Conservation (phyloP, 2,329 filamentous ascomycete species). For the Colletotrichum spaethianum region DNA sequence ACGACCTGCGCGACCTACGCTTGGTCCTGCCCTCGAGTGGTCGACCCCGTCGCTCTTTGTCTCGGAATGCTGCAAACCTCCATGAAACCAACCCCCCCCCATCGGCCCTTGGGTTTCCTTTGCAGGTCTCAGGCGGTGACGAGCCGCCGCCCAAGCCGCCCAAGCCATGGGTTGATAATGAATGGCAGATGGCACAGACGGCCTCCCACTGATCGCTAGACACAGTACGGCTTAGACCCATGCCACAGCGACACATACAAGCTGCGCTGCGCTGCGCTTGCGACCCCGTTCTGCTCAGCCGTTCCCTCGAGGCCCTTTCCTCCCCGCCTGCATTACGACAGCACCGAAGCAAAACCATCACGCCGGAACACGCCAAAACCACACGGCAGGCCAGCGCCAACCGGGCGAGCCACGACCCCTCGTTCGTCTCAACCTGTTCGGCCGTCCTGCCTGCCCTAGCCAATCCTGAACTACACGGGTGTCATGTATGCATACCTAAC, state of each 20-base stretch:
- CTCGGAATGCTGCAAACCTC: conserved; percentile 28
- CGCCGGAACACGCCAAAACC: conserved; percentile 21
- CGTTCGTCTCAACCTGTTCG: neutral
- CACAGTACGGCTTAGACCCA: conserved; percentile 4
- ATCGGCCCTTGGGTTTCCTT: conserved; percentile 18
- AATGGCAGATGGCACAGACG: neutral
- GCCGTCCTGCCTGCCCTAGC: neutral
- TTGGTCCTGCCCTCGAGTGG: conserved; percentile 11
- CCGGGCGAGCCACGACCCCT: conserved; percentile 3
- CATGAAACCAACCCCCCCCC: neutral
- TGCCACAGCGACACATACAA: conserved; percentile 7
- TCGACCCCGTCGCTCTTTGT: conserved; percentile 19
- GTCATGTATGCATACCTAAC: neutral
- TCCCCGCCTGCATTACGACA: conserved; percentile 17
- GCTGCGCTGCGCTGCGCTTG: too few relatives aligned
- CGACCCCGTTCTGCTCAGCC: conserved; percentile 21
- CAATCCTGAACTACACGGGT: neutral
- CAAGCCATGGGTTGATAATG: neutral
- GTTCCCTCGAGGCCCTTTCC: conserved; percentile 7
- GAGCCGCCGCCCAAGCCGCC: neutral
- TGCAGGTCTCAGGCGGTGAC: conserved; percentile 15
- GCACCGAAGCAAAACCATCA: conserved; percentile 30
- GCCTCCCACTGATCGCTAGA: conserved; percentile 21
- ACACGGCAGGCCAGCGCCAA: conserved; percentile 5
- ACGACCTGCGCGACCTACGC: conserved; percentile 13